Base-by-base conservation (phyloP, 495 filamentous ascomycete species). In the Penicillium turbatum region DNA sequence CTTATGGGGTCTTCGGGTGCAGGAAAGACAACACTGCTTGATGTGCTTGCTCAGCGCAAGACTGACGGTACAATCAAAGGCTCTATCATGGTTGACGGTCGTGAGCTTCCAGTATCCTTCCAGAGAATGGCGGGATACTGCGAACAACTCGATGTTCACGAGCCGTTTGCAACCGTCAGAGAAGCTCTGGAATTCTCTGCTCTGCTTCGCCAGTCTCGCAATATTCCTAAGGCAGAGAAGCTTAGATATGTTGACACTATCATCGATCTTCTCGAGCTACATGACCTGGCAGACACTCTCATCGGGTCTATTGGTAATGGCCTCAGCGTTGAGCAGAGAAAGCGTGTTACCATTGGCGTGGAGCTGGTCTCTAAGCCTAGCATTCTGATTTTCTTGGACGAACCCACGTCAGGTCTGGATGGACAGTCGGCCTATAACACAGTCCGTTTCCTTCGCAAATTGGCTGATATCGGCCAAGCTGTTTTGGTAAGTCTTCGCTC, bases 21-120 rank as follows among this genome's bases (percentile, higher is more conserved):
- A n/a, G 80, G 82, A 21, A 85, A 86, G 42, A 85, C 82, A 3
- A 85, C 81, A 0, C 64, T 85, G 3, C 66, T 79, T 7, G 75
- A 79, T 53, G 72, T 76, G 11, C 63, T 79, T 38, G 72, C 72
- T 12, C 85, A 87, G 56, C 83, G 91, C 59, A 90, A 86, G 40
- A 87, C 86, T 0, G 89, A 90, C 76, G 92, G 91, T 64, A 87
- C 92, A 3, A 89, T 97, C 50, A 81, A 80, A 2, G 92, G 92
- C 16, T 86, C 90, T 48, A 87, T 95, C 78, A 68, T 93, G 12
- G 89, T 97, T 12, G 88, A 95, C 57, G 91, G 89, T 1, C 80
- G 78, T 19, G 86, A 80, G 13, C 79, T 88, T 15, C 87, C 92
- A 46, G 74, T 80, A 5, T 90, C 87, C 0, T 96, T 96, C 78